These are phyloP conservation scores for Bacidia rubella DNA, from an alignment of 495 filamentous ascomycete genomes.

Conservation along the genomic window DNA sequence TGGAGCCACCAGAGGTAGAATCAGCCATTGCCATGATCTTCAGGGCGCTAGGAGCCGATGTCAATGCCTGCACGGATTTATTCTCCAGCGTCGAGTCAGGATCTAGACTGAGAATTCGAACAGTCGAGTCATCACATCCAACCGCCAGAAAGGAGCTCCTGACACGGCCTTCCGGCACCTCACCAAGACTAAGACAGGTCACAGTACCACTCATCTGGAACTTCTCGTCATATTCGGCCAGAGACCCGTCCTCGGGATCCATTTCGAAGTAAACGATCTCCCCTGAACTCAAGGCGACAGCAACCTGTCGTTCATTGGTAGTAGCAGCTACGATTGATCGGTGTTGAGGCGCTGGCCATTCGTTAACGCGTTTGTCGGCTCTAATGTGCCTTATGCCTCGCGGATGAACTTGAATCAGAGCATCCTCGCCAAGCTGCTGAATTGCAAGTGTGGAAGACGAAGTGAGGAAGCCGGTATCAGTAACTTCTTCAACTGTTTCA, in stretches of 20 bases:
- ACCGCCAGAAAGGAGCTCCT: slow-evolving; percentile 86
- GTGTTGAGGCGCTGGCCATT: slow-evolving; percentile 88
- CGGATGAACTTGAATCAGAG: slow-evolving; percentile 86
- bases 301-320: slow-evolving; percentile 86
- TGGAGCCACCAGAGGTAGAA: slow-evolving; percentile 63
- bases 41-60: slow-evolving; percentile 74
- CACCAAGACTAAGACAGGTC: slow-evolving; percentile 83
- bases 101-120: slow-evolving; percentile 80
- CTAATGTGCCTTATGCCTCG: slow-evolving; percentile 85
- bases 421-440: slow-evolving; percentile 86
- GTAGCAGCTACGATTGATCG: slow-evolving; percentile 91
- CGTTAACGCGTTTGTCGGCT: slow-evolving; percentile 68
- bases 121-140: slow-evolving; percentile 90
- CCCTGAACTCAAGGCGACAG: slow-evolving; percentile 82
- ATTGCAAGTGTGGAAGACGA: slow-evolving; percentile 80
- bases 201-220: slow-evolving; percentile 93
- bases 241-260: slow-evolving; percentile 65
- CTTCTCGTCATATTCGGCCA: slow-evolving; percentile 92
- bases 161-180: slow-evolving; percentile 76
- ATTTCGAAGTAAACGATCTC: slow-evolving; percentile 98
- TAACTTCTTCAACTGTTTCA: slow-evolving; percentile 90
- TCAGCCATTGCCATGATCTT: slow-evolving; percentile 95
- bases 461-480: slow-evolving; percentile 79
- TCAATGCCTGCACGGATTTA: slow-evolving; percentile 85
- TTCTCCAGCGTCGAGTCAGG: slow-evolving; percentile 81